Evolutionary conservation across 805 yeast genomes (phyloP).

Genomic region (Zygosaccharomyces pseudorouxii): DNA sequence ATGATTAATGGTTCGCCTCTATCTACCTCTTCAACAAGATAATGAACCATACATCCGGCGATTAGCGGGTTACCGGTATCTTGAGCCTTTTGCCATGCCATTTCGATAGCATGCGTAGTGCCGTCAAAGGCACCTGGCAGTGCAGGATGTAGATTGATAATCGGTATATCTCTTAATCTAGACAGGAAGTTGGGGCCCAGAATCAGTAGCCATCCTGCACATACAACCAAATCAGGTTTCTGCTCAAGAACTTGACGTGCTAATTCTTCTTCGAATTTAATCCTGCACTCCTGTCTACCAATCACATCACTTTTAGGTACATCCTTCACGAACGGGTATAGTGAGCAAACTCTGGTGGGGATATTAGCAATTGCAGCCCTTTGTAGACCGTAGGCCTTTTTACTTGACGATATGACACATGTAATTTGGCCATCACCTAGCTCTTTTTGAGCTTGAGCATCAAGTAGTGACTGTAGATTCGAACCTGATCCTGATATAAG

Average conservation of each 20-base stretch:
- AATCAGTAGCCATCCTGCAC: slow-evolving; percentile 99
- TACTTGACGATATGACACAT: slow-evolving; percentile 79
- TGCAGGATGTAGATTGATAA: slow-evolving; percentile 94
- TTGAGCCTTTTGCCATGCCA: slow-evolving; percentile 95
- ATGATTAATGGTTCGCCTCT: slow-evolving; percentile 86
- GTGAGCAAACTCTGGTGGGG: slow-evolving; percentile 65
- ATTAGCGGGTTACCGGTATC: slow-evolving; percentile 52
- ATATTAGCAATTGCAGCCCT: slow-evolving; percentile 71
- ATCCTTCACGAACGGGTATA: slow-evolving; percentile 69
- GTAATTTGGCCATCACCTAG: slow-evolving; percentile 51
- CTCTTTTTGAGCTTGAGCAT: slow-evolving; percentile 46
- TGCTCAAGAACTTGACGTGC: slow-evolving; percentile 59
- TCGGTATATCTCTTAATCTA: slow-evolving; percentile 65
- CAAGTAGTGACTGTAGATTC: slow-evolving; percentile 91
- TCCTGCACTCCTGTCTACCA: slow-evolving; percentile 58
- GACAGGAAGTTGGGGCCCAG: slow-evolving; percentile 70
- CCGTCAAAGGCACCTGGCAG: slow-evolving; percentile 97
- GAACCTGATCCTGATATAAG: slow-evolving; percentile 94
- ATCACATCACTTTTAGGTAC: slow-evolving; percentile 63
- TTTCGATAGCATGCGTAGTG: slow-evolving; percentile 83
- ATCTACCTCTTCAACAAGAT: slow-evolving; percentile 94
- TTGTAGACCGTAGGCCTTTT: slow-evolving; percentile 79
- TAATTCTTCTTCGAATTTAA: slow-evolving; percentile 70
- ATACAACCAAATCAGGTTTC: slow-evolving; percentile 81
- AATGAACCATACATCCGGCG: slow-evolving; percentile 96